Base-by-base conservation (phyloP, 192 early-diverging fungal species). In the Rhizophagus clarus region DNA sequence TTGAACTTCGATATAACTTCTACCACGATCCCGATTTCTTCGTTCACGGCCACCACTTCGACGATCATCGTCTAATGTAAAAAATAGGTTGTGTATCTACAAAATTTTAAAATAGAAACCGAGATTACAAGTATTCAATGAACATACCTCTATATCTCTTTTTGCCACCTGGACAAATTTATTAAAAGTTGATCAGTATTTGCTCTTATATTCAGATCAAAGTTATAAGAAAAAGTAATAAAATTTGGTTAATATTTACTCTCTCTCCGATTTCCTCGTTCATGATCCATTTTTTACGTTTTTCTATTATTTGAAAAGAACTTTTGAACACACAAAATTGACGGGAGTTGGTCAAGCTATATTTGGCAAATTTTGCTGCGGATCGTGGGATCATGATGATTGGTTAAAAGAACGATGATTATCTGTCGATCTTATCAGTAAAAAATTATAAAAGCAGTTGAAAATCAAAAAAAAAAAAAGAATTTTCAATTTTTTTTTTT, bases 31-130 rank as follows among this genome's bases (percentile, higher is more conserved):
- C 10, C 67, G 67, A 56, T 56, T 56, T 37, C 32, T 69, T 69
- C 32, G 28, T 9, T 69, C 67, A 5, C 32, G 67, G 9, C 67
- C 29, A 32, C 67, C 32, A 32, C 32, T 15, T 69, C 67, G 67
- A 40, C 67, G 67, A 34, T 69, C 67, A 32, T 69, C 67, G 32
- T 69, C 67, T 69, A 69, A 56, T 4, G 51, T 69, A 69, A 69
- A 37, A 32, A 68, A 34, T 34, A 6, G 20, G 26, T 22, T 34
- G 32, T 32, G 15, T 69, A 34, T 69, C 15, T 17, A 34, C 7
- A 69, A 69, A 17, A 14, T 40, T 37, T 22, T 34, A 22, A 69
- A 29, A 34, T 69, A 8, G 11, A 15, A 34, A 20, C 20, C 28
- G 8, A 32, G 32, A 20, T 5, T 17, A 20, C 7, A 15, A 34